phyloP scores from a whole-genome alignment of 2,329 filamentous ascomycete species.

The Pseudogymnoascus sp. region DNA sequence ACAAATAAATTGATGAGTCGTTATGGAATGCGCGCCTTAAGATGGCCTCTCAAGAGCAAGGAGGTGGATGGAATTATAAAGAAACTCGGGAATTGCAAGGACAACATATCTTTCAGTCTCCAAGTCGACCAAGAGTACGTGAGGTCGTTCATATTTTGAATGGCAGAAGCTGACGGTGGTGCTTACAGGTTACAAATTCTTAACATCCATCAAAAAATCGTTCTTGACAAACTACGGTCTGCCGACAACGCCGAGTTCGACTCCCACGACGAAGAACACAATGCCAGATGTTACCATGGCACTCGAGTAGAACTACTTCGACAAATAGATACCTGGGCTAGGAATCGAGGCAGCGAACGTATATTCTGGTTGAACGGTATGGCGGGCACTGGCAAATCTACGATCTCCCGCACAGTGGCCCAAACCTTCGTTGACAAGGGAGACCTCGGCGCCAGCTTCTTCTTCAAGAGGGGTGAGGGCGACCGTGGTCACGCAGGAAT shows the following conservation, averaged over 20 bases:
- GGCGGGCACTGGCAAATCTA: constrained; percentile 30
- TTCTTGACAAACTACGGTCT: constrained; percentile 1
- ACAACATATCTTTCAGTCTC: constrained; percentile 25
- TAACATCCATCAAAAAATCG: constrained; percentile 1
- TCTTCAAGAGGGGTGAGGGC: constrained; percentile 28
- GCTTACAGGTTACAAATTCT: constrained; percentile 2
- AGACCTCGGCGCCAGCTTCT: constrained; percentile 26
- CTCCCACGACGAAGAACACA: constrained; percentile 28
- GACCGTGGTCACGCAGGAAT: constrained; percentile 24
- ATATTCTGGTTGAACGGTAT: constrained; percentile 34
- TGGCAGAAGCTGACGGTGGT: neutral
- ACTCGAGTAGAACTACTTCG: constrained; percentile 28
- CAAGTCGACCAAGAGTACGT: constrained; percentile 30
- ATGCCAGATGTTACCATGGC: constrained; percentile 24
- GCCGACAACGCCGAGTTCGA: constrained; percentile 26
- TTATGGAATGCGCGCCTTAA: constrained; percentile 29
- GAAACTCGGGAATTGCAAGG: constrained; percentile 23
- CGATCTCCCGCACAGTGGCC: constrained; percentile 30
- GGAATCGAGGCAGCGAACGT: constrained; percentile 15
- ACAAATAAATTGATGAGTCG: constrained; percentile 25
- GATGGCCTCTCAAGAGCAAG: constrained; percentile 32
- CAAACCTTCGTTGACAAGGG: constrained; percentile 15
- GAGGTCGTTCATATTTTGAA: neutral
- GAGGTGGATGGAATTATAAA: constrained; percentile 26
- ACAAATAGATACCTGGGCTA: constrained; percentile 25